A percentile compares a stretch with the other conserved stretches of the same genome.
These are phyloP conservation scores for Ophiosphaerella herpotricha DNA, from an alignment of 2,329 filamentous ascomycete species.

Conservation along the genomic window DNA sequence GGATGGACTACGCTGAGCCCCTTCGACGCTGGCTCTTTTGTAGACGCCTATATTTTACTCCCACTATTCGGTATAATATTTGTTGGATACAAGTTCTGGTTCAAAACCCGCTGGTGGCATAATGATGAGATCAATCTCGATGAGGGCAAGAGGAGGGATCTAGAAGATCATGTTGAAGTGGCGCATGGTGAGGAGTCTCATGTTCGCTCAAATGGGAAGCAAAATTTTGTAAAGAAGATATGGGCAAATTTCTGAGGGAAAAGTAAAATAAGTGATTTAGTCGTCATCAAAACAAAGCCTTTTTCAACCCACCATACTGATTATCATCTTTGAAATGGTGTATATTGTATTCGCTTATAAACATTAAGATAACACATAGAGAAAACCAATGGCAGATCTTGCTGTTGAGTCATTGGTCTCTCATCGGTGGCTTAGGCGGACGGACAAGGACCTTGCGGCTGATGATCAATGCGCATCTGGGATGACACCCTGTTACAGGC, in stretches of 20 bases:
- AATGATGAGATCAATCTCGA: slow-evolving; percentile 47
- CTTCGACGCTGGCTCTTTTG: slow-evolving; percentile 56
- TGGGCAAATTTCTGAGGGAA: slow-evolving; percentile 14
- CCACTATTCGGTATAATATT: slow-evolving; percentile 56
- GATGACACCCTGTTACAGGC: no score
- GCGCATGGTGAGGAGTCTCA: slow-evolving; percentile 6
- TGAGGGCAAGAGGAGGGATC: slow-evolving; percentile 42
- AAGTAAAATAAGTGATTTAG: not conserved
- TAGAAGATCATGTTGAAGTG: slow-evolving; percentile 46
- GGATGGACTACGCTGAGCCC: slow-evolving; percentile 60
- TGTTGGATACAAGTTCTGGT: slow-evolving; percentile 53
- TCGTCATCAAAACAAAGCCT: no score
- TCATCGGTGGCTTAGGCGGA: no score
- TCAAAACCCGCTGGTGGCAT: slow-evolving; percentile 43
- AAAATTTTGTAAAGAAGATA: slow-evolving; percentile 18
- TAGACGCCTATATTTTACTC: slow-evolving; percentile 59
- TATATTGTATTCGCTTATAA: no score
- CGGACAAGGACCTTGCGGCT: no score
- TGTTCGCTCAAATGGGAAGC: slow-evolving; percentile 7
- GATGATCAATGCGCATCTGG: no score
- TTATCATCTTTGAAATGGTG: no score
- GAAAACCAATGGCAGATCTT: no score
- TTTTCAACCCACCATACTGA: no score
- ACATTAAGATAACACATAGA: no score
- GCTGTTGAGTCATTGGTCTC: no score